These are phyloP conservation scores for Saccharum hybrid DNA, from an alignment of 202 grass and related monocot genomes.

Conservation along the genomic window DNA sequence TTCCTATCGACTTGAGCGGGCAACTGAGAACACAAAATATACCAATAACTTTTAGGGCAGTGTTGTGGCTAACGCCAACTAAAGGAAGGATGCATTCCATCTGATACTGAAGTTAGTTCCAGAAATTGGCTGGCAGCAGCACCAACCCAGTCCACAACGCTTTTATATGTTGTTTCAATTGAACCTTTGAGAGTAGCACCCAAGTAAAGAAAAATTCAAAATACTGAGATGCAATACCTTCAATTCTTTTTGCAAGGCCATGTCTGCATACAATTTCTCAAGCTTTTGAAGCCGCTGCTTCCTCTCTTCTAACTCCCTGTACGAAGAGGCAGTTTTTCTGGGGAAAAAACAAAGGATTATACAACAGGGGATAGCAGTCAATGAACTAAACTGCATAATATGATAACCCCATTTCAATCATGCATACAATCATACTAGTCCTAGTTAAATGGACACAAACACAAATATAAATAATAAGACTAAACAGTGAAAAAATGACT, in stretches of 20 bases:
- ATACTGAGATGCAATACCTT: constrained; percentile 48
- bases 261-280: constrained; percentile 83
- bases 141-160: background rate
- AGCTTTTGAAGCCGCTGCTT: constrained; percentile 70
- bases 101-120: background rate
- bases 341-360: constrained; percentile 2
- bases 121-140: background rate
- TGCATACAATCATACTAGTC: constrained; percentile 4
- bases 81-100: constrained; percentile 9
- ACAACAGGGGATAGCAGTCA: background rate
- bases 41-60: background rate
- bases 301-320: constrained; percentile 86
- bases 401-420: background rate
- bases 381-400: constrained; percentile 37
- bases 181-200: background rate
- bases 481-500: constrained; percentile 24
- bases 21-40: background rate
- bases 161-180: constrained; percentile 1
- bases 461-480: background rate
- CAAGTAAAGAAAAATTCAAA: constrained; percentile 8
- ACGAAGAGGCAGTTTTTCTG: constrained; percentile 76
- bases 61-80: background rate
- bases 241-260: constrained; percentile 93
- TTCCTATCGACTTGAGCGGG: background rate
- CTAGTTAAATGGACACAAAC: background rate